Evolutionary conservation across 768 basidiomycete genomes (phyloP).

Genomic region (Lentinus brumalis): DNA sequence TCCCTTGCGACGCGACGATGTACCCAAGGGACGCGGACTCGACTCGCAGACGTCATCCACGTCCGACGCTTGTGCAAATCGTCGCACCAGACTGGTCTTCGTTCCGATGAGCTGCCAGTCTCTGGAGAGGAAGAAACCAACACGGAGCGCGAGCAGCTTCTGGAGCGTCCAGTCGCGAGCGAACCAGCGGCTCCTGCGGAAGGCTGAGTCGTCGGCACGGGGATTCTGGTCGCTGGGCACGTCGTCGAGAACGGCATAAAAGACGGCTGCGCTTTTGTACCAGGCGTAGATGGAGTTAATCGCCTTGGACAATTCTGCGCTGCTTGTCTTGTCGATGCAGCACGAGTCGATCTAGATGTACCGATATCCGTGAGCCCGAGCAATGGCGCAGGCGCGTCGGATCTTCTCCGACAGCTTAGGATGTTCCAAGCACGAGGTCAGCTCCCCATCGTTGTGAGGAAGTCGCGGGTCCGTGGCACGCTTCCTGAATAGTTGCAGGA

Average conservation of each 20-base stretch:
- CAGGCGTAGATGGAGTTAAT: not conserved
- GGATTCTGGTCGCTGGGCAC: not conserved
- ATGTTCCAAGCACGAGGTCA: too few species aligned
- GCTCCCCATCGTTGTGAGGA: too few species aligned
- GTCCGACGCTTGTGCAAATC: too few species aligned
- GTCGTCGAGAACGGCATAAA: slow-evolving; percentile 1
- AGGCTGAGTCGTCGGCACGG: not conserved
- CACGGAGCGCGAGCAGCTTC: slow-evolving; percentile 1
- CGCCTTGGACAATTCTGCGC: not conserved
- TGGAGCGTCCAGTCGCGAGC: slow-evolving; percentile 4
- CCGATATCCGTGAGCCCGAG: not conserved
- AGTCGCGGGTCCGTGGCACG: too few species aligned
- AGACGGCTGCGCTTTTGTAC: not conserved
- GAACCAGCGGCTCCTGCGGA: slow-evolving; percentile 1
- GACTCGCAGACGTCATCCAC: too few species aligned
- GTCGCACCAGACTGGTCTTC: not conserved
- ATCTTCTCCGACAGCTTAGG: not conserved
- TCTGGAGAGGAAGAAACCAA: not conserved
- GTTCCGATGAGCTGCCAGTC: not conserved
- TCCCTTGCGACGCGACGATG: too few species aligned
- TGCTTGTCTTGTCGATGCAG: not conserved
- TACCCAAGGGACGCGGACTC: too few species aligned
- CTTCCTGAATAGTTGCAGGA: too few species aligned
- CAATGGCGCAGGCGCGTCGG: not conserved
- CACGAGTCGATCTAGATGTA: not conserved